Evolutionary conservation across 2,329 filamentous ascomycete genomes (phyloP).

Genomic region (Cordyceps sp.): DNA sequence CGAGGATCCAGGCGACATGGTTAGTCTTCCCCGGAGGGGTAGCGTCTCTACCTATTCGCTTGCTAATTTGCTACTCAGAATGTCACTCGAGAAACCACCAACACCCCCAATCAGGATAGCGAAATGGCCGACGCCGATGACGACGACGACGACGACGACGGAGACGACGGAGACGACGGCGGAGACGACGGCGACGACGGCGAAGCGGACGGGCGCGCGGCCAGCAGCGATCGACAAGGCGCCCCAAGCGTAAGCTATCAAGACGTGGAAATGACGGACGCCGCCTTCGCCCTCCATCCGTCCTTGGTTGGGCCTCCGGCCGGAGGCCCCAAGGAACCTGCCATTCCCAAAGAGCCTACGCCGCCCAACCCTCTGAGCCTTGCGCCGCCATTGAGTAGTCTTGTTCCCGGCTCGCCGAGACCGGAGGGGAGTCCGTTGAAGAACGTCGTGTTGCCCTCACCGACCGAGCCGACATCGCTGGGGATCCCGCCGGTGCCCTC

Average conservation of each 20-base stretch:
- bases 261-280: constrained; percentile 21
- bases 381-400: constrained; percentile 12
- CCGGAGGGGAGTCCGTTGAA: constrained; percentile 35
- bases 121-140: constrained; percentile 36
- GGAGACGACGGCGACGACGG: constrained; percentile 31
- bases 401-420: constrained; percentile 14
- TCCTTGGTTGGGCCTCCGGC: constrained; percentile 6
- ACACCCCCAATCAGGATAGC: constrained; percentile 27
- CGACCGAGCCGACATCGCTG: constrained; percentile 16
- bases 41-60: background rate
- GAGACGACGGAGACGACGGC: constrained; percentile 29
- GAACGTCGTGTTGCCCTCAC: constrained; percentile 30
- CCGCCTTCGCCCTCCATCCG: constrained; percentile 11
- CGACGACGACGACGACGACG: constrained; percentile 28
- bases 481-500: constrained; percentile 3
- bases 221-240: constrained; percentile 14
- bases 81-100: constrained; percentile 26
- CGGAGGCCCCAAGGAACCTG: constrained; percentile 11
- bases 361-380: constrained; percentile 15
- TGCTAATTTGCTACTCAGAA: constrained; percentile 10
- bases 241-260: constrained; percentile 21
- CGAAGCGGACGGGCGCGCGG: constrained; percentile 16
- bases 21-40: constrained; percentile 16
- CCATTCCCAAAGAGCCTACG: constrained; percentile 8
- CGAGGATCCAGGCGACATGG: constrained; percentile 20